A percentile compares a stretch with the other conserved stretches of the same genome.
Evolutionary conservation across 371 early-diverging fungal genomes (phyloP).

Genomic region (Rhizopus arrhizus): DNA sequence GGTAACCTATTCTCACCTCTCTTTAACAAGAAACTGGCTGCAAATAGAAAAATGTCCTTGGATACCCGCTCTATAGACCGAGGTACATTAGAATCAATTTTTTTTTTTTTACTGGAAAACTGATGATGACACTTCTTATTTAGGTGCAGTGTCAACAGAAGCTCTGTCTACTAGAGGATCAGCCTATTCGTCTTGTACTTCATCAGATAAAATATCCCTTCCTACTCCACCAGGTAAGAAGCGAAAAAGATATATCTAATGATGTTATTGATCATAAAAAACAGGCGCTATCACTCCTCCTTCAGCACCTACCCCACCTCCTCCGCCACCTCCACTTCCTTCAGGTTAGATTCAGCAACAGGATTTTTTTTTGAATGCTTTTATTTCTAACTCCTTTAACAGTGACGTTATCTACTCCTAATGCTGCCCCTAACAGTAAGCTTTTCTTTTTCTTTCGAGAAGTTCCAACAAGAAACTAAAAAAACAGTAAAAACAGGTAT

Average conservation of each 20-base stretch:
- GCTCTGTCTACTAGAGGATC: neutral
- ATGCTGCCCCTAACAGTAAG: neutral
- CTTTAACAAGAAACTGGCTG: conserved; percentile 1
- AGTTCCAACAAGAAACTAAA: too few relatives aligned
- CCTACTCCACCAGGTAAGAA: neutral
- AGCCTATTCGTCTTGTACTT: neutral
- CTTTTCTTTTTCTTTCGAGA: neutral
- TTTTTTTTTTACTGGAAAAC: neutral
- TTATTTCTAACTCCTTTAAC: neutral
- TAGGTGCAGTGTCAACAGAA: conserved; percentile 4
- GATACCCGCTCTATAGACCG: neutral
- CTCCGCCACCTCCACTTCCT: conserved; percentile 12
- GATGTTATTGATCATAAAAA: neutral
- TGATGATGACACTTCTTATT: neutral
- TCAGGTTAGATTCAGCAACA: neutral
- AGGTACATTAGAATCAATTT: neutral
- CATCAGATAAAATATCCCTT: neutral
- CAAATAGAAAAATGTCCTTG: neutral
- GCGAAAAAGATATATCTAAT: too few relatives aligned
- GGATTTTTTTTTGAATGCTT: neutral
- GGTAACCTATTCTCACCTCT: conserved; percentile 12
- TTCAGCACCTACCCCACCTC: neutral
- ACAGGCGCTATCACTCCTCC: neutral
- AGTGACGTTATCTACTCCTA: neutral
- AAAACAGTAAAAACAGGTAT: too few relatives aligned